Base-by-base conservation (phyloP, 176 grass and related monocot species). In the Eremochloa ophiuroides region DNA sequence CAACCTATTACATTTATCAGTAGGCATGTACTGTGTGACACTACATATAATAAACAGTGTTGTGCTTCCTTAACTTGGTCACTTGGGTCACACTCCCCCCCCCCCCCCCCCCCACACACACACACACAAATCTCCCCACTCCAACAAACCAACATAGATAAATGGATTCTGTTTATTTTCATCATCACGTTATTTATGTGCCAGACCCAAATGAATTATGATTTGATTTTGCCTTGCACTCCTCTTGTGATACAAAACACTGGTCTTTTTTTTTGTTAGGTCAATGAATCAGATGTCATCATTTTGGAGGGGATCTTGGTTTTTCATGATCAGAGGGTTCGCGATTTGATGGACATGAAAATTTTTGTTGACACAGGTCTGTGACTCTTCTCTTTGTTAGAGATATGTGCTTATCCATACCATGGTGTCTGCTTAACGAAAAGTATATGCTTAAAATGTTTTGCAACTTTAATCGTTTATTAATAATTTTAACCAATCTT, bases 281-380 rank as follows among this genome's bases (percentile, higher is more conserved):
- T 99, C 18, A 99, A 93, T 87, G 88, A 80, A 79, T 95, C 96
- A 84, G 93, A 95, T 91, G 95, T 98, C 72, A 94, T 98, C 76
- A 93, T 98, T 91, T 76, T 98, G 84, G 92, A 94, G 75, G 92
- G 96, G 7, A 99, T 99, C 66, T 91, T 99, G 71, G 86, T 95
- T 69, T 95, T 99, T 74, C 96, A 99, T 82, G 96, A 99, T 86
- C 93, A 82, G 50, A 85, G 56, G 42, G 90, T 95, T 86, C 88
- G 96, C 66, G 72, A 89, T 80, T 77, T 99, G 83, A 93, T 99
- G 96, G 90, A 99, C 69, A 95, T 99, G 96, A 99, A 99, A 86
- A 88, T 91, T 66, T 99, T 99, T 84, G 92, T 99, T 61, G 93
- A 99, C 80, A 91, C 96, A 99, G 93, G 96, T 99, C n/a, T n/a